Evolutionary conservation across 345 rosid species (phyloP), one percentile per base, ranked within the genome.

Genomic region (Arabidopsis arenosa): DNA sequence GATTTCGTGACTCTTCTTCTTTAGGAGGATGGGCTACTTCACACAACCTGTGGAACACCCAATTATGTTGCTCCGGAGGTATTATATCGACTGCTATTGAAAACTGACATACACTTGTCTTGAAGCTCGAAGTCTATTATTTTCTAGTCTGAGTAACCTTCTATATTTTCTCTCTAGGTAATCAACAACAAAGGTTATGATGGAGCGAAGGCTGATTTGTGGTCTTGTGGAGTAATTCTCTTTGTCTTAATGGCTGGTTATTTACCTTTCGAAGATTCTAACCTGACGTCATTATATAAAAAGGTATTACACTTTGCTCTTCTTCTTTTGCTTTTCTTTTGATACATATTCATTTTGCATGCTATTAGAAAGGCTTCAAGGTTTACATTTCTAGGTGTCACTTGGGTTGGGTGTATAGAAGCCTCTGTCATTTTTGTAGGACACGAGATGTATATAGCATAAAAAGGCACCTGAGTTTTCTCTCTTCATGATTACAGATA

Each of bases 21-120:
- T 18, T 78, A 95, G 99, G 99, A 90, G 75, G 99, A 95, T 81
- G 99, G 98, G 14, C 80, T 95, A 70, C 99, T 95, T 81, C 98
- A 95, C 80, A 93, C 99, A 56, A 90, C 98, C 8, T 95, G 99
- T 78, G 99, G 99, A 70, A 95, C 99, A 0, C 98, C 99, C 78
- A 95, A 95, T 75, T 95, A 95, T 85, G 99, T 95, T 84, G 98
- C 99, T 78, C 99, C 99, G 0, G 99, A 95, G 98, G 99, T 93
- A 80, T 62, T 68, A 45, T 68, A 45, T 68, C n/a, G 48, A 75
- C 23, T 75, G 74, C 44, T 76, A 10, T 45, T 76, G 62, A 59
- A 52, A 77, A 70, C 26, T 47, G 10, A 30, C 6, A 40, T 5
- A 28, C 51, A 9, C 2, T 13, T 64, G 1, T 56, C 35, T 55